A percentile compares a stretch with the other conserved stretches of the same genome.
Evolutionary conservation across 1,284 basidiomycete genomes (phyloP).

Genomic region (Omphalotus olearius): DNA sequence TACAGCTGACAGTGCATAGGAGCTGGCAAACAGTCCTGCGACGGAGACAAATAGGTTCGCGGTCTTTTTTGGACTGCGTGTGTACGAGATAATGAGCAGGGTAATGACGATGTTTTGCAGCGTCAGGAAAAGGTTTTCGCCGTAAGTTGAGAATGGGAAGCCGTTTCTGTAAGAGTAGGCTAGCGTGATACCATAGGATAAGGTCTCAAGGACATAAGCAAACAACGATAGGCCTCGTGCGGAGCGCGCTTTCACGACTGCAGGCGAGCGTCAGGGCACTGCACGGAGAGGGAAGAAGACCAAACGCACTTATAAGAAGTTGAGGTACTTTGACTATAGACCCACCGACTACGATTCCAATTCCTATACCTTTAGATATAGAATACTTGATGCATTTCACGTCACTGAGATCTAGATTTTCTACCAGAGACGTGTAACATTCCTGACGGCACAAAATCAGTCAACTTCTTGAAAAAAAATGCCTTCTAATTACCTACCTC

Average conservation of each 20-base stretch:
- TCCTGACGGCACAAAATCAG: constrained; percentile 41
- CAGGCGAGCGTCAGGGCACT: constrained; percentile 7
- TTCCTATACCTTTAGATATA: constrained; percentile 87
- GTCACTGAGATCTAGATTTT: constrained; percentile 84
- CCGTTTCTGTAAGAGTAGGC: constrained; percentile 81
- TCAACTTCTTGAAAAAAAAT: not conserved
- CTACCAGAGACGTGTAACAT: constrained; percentile 90
- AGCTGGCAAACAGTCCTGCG: not conserved
- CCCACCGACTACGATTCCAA: constrained; percentile 91
- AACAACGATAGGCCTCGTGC: constrained; percentile 82
- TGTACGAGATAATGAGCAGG: constrained; percentile 71
- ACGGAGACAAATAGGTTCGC: not conserved
- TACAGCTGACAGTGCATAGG: constrained; percentile 44
- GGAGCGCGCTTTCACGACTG: constrained; percentile 62
- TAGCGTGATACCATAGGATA: constrained; percentile 83
- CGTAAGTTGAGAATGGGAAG: constrained; percentile 95
- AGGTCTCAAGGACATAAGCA: constrained; percentile 81
- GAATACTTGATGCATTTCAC: constrained; percentile 86
- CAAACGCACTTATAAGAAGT: constrained; percentile 61
- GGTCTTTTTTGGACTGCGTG: constrained; percentile 23
- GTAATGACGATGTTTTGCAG: constrained; percentile 83
- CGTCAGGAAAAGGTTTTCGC: constrained; percentile 88
- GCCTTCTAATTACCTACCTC: constrained; percentile 44
- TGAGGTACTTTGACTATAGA: constrained; percentile 97
- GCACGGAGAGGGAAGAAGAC: not conserved